Evolutionary conservation across 31 red algal species (phyloP).

Genomic region (Odonthalia washingtoniensis): DNA sequence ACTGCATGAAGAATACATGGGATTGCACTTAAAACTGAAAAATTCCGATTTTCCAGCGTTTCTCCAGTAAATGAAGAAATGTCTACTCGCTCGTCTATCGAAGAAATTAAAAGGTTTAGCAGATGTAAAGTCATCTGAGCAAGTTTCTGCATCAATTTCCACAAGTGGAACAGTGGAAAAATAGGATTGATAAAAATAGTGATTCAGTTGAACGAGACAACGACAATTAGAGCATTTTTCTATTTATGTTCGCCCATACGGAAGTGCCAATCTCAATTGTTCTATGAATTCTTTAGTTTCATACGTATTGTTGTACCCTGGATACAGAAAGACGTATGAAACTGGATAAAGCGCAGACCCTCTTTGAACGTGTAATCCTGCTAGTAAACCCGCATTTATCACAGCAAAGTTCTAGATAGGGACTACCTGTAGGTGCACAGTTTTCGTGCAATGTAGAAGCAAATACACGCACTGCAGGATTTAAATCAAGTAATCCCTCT

Average conservation of each 20-base stretch:
- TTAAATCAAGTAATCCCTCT: neutral
- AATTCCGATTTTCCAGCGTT: no score
- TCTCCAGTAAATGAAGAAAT: no score
- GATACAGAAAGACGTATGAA: no score
- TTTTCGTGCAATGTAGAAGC: neutral
- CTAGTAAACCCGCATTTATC: neutral
- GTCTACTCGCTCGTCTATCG: no score
- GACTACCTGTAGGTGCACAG: neutral
- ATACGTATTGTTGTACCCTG: neutral
- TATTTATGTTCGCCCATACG: neutral
- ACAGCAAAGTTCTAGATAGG: neutral
- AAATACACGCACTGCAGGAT: neutral
- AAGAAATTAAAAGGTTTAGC: no score
- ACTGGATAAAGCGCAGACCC: no score
- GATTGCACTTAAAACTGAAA: no score
- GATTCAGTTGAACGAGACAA: neutral
- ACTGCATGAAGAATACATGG: no score
- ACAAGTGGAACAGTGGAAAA: neutral
- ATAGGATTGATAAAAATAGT: neutral
- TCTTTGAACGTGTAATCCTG: neutral
- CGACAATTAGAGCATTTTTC: neutral
- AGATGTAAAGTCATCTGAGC: no score
- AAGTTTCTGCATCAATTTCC: no score
- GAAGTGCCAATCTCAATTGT: neutral
- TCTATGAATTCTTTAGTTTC: neutral